Base-by-base conservation (phyloP, 164 flowering plant genomes). In the Annona cherimola region DNA sequence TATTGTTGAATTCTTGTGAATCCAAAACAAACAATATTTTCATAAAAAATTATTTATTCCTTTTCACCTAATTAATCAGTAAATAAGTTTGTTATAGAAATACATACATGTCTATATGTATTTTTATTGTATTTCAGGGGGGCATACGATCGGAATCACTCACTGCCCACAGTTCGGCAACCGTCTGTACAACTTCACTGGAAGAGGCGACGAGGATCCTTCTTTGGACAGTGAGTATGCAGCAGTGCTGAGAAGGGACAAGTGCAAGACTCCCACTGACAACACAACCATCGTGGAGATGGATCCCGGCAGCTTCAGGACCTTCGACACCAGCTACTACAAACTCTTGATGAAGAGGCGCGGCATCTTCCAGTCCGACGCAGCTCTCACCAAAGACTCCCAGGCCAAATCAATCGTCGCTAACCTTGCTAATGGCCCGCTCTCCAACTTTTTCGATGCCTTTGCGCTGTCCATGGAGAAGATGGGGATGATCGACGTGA, bases 131-230 rank as follows among this genome's bases (percentile, higher is more conserved):
- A 11, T 46, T 54, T 20, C 76, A 77, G 83, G 83, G n/a, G 77
- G 74, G 4, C 83, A 80, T 44, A 78, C 83, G 39, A 81, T 81
- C 43, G 84, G 84, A 0, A 39, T 76, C 14, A 40, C 79, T 43
- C 81, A 78, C 60, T 81, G 84, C 26, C 44, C 69, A 6, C 18
- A 73, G 18, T 67, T 80, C 57, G 4, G 64, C 5, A 69, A 65
- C 71, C 84, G 93, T 1, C 76, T 89, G 5, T 86, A 87, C 84
- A 87, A 86, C 63, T 87, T 87, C 84, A 85, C 84, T 1, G 93
- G 88, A 0, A 71, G 55, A 68, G 88, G 87, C 2, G 87, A 84
- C 70, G 62, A 42, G 26, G 73, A 71, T 62, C 73, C 73, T 9
- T 61, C 73, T 18, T 42, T 71, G 16, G 73, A 71, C 73, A 71